Evolutionary conservation across 306 rosid species (phyloP), one percentile per base, ranked within the genome.

Genomic region (Begonia loranthoides): DNA sequence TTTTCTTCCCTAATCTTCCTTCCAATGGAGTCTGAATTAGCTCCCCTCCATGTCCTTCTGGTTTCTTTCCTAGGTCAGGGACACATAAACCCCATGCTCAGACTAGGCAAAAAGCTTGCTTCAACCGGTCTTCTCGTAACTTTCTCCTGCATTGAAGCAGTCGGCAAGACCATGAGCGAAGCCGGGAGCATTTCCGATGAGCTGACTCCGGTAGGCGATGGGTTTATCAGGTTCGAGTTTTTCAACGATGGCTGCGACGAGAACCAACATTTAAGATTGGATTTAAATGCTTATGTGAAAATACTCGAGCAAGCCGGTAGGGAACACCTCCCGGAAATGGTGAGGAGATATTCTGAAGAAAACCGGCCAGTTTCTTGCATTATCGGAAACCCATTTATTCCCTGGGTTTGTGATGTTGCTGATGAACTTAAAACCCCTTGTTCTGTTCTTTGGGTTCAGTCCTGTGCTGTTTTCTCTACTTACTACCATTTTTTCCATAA

Each of bases 351-450:
- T 41, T 67, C 66, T 0, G 87, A 64, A 5, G 16, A 48, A 19
- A 43, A 58, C 16, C 56, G 47, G 0, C 84, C 76, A 9, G 48
- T 83, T 56, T 81, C 84, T 4, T 84, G 81, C 51, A 56, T 84
- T 45, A 66, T 84, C 11, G 61, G 68, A 66, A 84, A 80, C 61
- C 78, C 79, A 0, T 84, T 84, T 52, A 12, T 77, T 7, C 94
- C 94, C 0, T 84, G 94, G 94, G 79, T 76, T 19, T 50, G 45
- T 41, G 94, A 80, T 22, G 81, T 78, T 0, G 89, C 86, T 2
- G 49, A 49, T 11, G 64, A 60, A 7, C 61, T 67, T 9, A 52
- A 48, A 6, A 51, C 77, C 21, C 86, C 79, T 40, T 78, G 69
- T 10, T 73, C 83, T 16, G 17, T 78, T 45, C 57, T 84, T 1